phyloP scores from a whole-genome alignment of 2,329 filamentous ascomycete species.

The Laburnicola sp. region DNA sequence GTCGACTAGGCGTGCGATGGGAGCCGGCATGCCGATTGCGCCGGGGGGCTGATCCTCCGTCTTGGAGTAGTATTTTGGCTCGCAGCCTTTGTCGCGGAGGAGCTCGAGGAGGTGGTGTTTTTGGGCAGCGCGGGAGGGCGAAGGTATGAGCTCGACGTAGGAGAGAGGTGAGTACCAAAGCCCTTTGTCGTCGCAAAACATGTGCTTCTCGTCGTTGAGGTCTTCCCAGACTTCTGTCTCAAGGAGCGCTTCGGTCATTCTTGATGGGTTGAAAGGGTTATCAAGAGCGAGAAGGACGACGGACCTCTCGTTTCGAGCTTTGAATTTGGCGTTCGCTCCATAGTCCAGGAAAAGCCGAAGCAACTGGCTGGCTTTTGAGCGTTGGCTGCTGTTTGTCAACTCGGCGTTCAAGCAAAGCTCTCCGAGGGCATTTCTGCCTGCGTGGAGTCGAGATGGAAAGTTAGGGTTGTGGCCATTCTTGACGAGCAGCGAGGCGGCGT shows the following conservation, averaged over 20 bases:
- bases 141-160: conserved; percentile 53
- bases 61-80: conserved; percentile 39
- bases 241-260: conserved; percentile 61
- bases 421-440: conserved; percentile 64
- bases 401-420: conserved; percentile 64
- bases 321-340: conserved; percentile 60
- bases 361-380: conserved; percentile 44
- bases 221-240: conserved; percentile 67
- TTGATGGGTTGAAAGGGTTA: conserved; percentile 57
- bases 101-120: conserved; percentile 32
- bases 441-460: conserved; percentile 65
- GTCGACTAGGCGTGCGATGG: conserved; percentile 36
- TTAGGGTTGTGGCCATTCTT: conserved; percentile 65
- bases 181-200: conserved; percentile 48
- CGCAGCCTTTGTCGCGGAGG: conserved; percentile 40
- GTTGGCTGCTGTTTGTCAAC: conserved; percentile 43
- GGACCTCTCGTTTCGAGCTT: conserved; percentile 60
- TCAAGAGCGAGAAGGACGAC: conserved; percentile 62
- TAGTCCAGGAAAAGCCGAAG: conserved; percentile 60
- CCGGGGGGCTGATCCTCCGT: conserved; percentile 44
- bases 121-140: conserved; percentile 21
- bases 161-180: conserved; percentile 67
- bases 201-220: conserved; percentile 62
- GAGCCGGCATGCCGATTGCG: conserved; percentile 36
- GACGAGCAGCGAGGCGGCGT: conserved; percentile 60